phyloP scores from a whole-genome alignment of 2,329 filamentous ascomycete genomes.

The Blastomyces emzantsi region DNA sequence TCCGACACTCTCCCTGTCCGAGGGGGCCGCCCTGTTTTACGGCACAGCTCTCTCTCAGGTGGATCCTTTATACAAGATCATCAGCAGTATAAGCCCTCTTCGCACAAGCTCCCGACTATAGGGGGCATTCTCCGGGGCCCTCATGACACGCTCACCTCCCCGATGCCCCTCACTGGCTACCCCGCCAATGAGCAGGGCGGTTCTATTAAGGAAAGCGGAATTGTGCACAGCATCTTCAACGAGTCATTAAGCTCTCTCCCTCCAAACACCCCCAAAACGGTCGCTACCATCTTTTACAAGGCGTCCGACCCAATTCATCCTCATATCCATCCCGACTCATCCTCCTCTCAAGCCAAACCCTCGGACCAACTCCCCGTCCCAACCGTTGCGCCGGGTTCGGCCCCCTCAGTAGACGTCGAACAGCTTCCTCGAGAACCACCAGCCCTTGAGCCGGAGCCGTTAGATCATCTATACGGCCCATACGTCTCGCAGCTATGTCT shows the following conservation, averaged over 20 bases:
- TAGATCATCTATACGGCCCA: conserved; percentile 48
- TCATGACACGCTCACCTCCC: conserved; percentile 20
- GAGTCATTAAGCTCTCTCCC: conserved; percentile 32
- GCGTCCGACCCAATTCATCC: conserved; percentile 35
- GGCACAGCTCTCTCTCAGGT: conserved; percentile 34
- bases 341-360: conserved; percentile 25
- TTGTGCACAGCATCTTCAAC: conserved; percentile 40
- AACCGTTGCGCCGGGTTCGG: conserved; percentile 37
- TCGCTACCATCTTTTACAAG: conserved; percentile 44
- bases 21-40: conserved; percentile 34
- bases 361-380: conserved; percentile 36
- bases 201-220: conserved; percentile 36
- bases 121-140: conserved; percentile 29
- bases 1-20: conserved; percentile 23
- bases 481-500: conserved; percentile 48
- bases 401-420: conserved; percentile 43
- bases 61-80: conserved; percentile 41
- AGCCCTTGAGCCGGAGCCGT: conserved; percentile 44
- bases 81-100: conserved; percentile 39
- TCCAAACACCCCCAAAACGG: conserved; percentile 35
- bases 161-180: conserved; percentile 26
- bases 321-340: conserved; percentile 42
- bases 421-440: conserved; percentile 48
- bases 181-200: conserved; percentile 25
- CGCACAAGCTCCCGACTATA: conserved; percentile 28